Base-by-base conservation (phyloP, 176 grass and related monocot species). In the Guadua angustifolia region DNA sequence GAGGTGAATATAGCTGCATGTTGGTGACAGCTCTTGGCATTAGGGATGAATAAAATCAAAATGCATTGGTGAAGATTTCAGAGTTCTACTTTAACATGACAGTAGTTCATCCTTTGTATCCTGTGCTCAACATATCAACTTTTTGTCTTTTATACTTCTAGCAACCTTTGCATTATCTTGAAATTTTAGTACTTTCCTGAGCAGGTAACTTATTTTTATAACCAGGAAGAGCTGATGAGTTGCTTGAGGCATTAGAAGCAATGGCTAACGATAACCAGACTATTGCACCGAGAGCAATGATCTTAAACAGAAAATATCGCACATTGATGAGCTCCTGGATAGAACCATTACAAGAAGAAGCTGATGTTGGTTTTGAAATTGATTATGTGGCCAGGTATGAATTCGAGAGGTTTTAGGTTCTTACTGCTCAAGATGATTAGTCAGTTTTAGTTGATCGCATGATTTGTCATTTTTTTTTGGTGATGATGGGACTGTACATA, bases 311-410 rank as follows among this genome's bases (percentile, higher is more conserved):
- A 84, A 98, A 95, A 84, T 98, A 98, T 70, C 92, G 95, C 68
- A 95, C 95, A 71, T 86, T 98, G 82, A 92, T 98, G 75, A 98
- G 95, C 79, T 93, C 95, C 80, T 98, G 95, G 92, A 95, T 98
- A 86, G 95, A 98, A 90, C 95, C 95, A 79, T 81, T 98, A 74
- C 92, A 95, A 93, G 95, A 98, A 91, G 95, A 98, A 95, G 95
- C 91, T 84, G 95, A 98, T 87, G 87, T 95, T 79, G 95, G 95
- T 69, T 94, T 88, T 6, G 92, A 95, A 88, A 84, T 95, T 88
- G 95, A 98, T 84, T 98, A 98, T 82, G 89, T 98, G 38, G 92
- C 91, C 85, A 94, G 95, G 95, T 98, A 70, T 88, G 76, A 25
- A 12, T 55, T 45, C 32, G 9, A 76, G 22, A 82, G 42, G 19